phyloP scores from a whole-genome alignment of 257 asterid species.

The Solanum pimpinellifolium region DNA sequence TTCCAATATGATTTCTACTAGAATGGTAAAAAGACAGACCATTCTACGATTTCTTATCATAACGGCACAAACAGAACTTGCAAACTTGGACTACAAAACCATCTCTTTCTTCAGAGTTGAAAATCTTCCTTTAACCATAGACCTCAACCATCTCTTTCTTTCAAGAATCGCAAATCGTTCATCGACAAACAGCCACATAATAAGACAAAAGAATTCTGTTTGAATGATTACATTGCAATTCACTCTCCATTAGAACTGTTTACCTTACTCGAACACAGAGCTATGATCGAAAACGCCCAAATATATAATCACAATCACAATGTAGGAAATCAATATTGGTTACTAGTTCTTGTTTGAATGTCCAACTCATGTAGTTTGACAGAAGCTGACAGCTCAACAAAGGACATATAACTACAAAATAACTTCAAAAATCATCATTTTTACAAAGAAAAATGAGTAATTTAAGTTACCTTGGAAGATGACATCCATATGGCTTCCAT shows the following conservation, averaged over 20 bases:
- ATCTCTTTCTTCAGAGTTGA: neutral
- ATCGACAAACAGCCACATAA: neutral
- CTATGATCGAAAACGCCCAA: neutral
- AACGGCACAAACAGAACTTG: neutral
- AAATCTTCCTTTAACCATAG: neutral
- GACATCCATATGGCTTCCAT: constrained; percentile 87
- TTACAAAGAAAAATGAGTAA: neutral
- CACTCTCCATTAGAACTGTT: neutral
- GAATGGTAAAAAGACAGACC: neutral
- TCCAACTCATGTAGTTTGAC: neutral
- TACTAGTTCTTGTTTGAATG: neutral
- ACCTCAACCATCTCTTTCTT: neutral
- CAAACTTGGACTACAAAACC: neutral
- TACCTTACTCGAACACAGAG: neutral
- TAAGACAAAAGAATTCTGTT: neutral
- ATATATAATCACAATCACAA: neutral
- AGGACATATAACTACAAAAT: neutral
- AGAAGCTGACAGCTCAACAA: neutral
- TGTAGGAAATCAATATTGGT: neutral
- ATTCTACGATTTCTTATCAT: neutral
- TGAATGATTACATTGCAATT: neutral
- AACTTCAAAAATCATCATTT: neutral
- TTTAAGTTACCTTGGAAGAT: constrained; percentile 59
- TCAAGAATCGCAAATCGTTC: neutral
- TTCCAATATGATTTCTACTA: neutral